phyloP scores from a whole-genome alignment of 106 monocot genomes.

The Dioscorea alata region DNA sequence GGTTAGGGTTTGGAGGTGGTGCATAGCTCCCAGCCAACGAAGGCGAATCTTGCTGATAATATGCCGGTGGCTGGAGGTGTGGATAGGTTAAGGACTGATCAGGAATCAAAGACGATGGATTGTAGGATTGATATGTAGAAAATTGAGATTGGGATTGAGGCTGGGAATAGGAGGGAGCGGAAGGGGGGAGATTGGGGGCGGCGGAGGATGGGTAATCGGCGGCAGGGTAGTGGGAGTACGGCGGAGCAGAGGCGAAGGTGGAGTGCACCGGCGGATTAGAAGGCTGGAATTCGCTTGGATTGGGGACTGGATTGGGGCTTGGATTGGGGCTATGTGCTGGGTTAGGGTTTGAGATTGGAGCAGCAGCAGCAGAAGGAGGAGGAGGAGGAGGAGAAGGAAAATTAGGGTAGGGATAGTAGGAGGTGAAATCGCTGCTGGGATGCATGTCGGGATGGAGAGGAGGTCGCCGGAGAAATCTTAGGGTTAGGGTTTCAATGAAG shows the following conservation, averaged over 20 bases:
- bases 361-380: slow-evolving; percentile 3
- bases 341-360: slow-evolving; percentile 14
- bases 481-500: background rate
- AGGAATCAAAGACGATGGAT: slow-evolving; percentile 15
- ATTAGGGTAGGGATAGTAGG: slow-evolving; percentile 35
- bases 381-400: slow-evolving; percentile 3
- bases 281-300: slow-evolving; percentile 22
- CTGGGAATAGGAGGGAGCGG: slow-evolving; percentile 18
- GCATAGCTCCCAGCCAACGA: slow-evolving; percentile 12
- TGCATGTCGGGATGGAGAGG: slow-evolving; percentile 21
- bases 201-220: slow-evolving; percentile 11
- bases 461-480: background rate
- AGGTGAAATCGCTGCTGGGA: slow-evolving; percentile 43
- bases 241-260: slow-evolving; percentile 58
- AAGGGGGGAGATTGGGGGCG: slow-evolving; percentile 14
- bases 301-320: slow-evolving; percentile 15
- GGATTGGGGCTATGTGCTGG: slow-evolving; percentile 16
- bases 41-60: slow-evolving; percentile 20
- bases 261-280: slow-evolving; percentile 22
- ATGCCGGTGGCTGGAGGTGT: slow-evolving; percentile 21
- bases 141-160: slow-evolving; percentile 16
- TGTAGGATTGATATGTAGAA: slow-evolving; percentile 18
- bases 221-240: slow-evolving; percentile 36
- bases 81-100: slow-evolving; percentile 16
- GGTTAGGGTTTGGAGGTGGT: slow-evolving; percentile 3